These are phyloP conservation scores for Zygosaccharomyces sapae DNA, from an alignment of 1,139 yeast genomes.

Conservation along the genomic window DNA sequence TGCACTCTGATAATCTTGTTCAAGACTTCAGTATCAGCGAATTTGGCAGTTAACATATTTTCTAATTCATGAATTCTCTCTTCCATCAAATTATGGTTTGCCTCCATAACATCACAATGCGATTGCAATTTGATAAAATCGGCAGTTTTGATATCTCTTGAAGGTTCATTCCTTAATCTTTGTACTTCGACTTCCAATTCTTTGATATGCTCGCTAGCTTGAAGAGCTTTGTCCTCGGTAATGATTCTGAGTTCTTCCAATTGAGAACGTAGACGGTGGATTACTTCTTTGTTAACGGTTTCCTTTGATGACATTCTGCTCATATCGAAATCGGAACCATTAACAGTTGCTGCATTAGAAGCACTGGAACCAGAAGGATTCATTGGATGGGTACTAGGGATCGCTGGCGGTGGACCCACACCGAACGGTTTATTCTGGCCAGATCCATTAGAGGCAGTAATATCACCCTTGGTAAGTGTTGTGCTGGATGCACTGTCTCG, in stretches of 20 bases:
- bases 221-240: slow-evolving; percentile 49
- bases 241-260: slow-evolving; percentile 44
- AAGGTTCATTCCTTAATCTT: slow-evolving; percentile 11
- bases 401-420: neutral
- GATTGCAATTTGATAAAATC: slow-evolving; percentile 43
- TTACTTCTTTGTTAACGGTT: slow-evolving; percentile 16
- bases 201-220: slow-evolving; percentile 50
- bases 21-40: slow-evolving; percentile 50
- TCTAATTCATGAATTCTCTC: slow-evolving; percentile 47
- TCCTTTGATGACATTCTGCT: slow-evolving; percentile 6
- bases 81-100: slow-evolving; percentile 45
- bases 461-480: neutral
- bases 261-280: slow-evolving; percentile 43
- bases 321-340: neutral
- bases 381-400: neutral
- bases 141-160: slow-evolving; percentile 8
- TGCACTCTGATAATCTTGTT: slow-evolving; percentile 55
- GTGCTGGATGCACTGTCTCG: neutral
- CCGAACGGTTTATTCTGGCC: neutral
- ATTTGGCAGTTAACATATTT: slow-evolving; percentile 53
- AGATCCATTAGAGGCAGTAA: neutral
- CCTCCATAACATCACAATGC: slow-evolving; percentile 44
- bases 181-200: slow-evolving; percentile 39
- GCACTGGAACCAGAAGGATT: neutral
- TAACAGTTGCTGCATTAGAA: neutral